Percentiles rank a stretch among this genome's conserved stretches.
Evolutionary conservation across 192 early-diverging fungal species (phyloP).

Genomic region (Dimargaris verticillata): DNA sequence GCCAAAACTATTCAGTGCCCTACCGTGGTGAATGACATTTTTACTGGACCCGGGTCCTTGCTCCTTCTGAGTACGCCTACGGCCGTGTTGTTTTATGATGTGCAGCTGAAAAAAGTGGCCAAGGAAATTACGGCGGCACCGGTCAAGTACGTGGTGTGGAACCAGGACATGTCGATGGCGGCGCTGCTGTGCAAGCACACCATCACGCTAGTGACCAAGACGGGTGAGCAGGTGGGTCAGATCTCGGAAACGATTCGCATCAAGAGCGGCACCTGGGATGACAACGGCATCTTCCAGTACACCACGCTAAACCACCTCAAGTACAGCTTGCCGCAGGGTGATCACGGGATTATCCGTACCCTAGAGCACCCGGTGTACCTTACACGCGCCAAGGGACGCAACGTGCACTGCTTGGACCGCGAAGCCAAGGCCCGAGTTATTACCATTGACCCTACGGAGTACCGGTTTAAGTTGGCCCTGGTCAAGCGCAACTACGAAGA

Average conservation of each 20-base stretch:
- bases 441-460: constrained; percentile 94
- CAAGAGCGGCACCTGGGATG: constrained; percentile 95
- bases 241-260: constrained; percentile 97
- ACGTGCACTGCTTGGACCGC: constrained; percentile 74
- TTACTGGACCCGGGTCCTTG: constrained; percentile 72
- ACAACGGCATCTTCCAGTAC: constrained; percentile 79
- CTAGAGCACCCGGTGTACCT: constrained; percentile 92
- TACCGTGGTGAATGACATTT: constrained; percentile 65
- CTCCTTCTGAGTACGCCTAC: constrained; percentile 63
- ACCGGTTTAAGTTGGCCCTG: constrained; percentile 91
- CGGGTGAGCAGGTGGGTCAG: constrained; percentile 71
- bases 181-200: constrained; percentile 94
- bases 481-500: constrained; percentile 86
- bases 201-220: constrained; percentile 77
- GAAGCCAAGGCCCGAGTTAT: constrained; percentile 76
- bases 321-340: constrained; percentile 86
- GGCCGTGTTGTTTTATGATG: constrained; percentile 82
- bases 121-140: constrained; percentile 65
- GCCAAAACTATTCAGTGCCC: constrained; percentile 82
- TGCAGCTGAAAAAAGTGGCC: constrained; percentile 58
- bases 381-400: constrained; percentile 71
- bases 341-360: constrained; percentile 93
- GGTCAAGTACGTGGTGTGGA: constrained; percentile 92
- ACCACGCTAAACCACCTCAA: constrained; percentile 98
- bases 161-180: constrained; percentile 67